Evolutionary conservation across 176 grass and related monocot species (phyloP).

Genomic region (Avena eriantha): DNA sequence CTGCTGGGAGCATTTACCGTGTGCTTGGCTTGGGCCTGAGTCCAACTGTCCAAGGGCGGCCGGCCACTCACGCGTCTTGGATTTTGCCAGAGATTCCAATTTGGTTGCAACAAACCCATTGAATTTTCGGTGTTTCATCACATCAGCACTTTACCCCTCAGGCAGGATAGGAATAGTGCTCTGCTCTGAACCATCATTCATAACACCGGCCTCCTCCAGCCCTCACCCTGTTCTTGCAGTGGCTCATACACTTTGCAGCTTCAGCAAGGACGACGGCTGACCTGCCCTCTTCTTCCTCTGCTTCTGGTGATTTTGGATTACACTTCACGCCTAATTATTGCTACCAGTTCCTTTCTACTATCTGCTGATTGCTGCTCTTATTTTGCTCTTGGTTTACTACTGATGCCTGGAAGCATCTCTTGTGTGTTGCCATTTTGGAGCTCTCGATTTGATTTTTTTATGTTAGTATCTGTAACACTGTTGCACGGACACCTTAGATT

Average conservation of each 20-base stretch:
- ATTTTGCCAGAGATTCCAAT: constrained; percentile 33
- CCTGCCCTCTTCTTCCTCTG: background rate
- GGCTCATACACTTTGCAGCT: constrained; percentile 4
- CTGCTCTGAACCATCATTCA: background rate
- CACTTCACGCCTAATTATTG: background rate
- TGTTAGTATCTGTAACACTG: background rate
- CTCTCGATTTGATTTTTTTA: background rate
- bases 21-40: background rate
- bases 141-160: background rate
- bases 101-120: constrained; percentile 60
- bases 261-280: background rate
- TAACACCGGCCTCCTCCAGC: background rate
- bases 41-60: constrained; percentile 3
- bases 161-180: background rate
- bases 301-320: constrained; percentile 3
- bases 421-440: background rate
- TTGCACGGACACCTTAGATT: background rate
- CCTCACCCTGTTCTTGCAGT: constrained; percentile 18
- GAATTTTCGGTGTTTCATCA: constrained; percentile 31
- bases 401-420: background rate
- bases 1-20: constrained; percentile 1
- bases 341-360: background rate
- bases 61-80: constrained; percentile 47
- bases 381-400: background rate
- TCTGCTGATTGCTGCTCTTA: background rate